A percentile compares a stretch with the other conserved stretches of the same genome.
Evolutionary conservation across 176 grass and related monocot genomes (phyloP).

Genomic region (Saccharum spontaneum): DNA sequence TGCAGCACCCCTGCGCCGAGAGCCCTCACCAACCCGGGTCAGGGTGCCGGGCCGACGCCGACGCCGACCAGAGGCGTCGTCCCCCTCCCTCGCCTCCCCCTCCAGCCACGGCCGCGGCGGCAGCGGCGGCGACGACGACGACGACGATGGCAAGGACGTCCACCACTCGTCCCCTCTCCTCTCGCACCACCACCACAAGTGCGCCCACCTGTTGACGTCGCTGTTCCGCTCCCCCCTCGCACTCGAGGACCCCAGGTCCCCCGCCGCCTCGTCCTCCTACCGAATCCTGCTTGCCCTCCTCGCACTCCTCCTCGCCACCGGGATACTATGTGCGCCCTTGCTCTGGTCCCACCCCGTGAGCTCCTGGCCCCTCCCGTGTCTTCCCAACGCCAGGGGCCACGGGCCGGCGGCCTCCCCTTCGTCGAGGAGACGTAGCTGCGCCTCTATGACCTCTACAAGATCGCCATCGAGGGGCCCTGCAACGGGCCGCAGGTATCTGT

Average conservation of each 20-base stretch:
- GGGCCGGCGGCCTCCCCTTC: too few relatives aligned
- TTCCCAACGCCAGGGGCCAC: too few relatives aligned
- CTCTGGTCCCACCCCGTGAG: too few relatives aligned
- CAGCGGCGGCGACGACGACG: conserved; percentile 32
- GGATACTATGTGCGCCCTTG: too few relatives aligned
- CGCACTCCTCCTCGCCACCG: conserved; percentile 56
- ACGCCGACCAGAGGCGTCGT: conserved; percentile 39
- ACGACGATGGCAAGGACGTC: conserved; percentile 57
- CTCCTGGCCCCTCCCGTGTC: too few relatives aligned
- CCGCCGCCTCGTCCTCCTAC: conserved; percentile 61
- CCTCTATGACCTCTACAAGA: too few relatives aligned
- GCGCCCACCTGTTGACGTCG: conserved; percentile 33
- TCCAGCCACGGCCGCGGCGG: conserved; percentile 43
- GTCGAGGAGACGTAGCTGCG: too few relatives aligned
- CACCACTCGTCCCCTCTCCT: conserved; percentile 54
- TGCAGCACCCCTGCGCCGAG: too few relatives aligned
- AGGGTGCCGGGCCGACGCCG: too few relatives aligned
- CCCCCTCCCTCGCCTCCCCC: conserved; percentile 46
- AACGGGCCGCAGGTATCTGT: too few relatives aligned
- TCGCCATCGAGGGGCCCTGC: too few relatives aligned
- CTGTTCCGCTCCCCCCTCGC: conserved; percentile 68
- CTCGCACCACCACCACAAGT: conserved; percentile 42
- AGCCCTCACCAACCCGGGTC: too few relatives aligned
- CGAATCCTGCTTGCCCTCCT: conserved; percentile 66
- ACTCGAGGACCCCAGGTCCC: conserved; percentile 68